Evolutionary conservation across 1,284 basidiomycete species (phyloP), one percentile per base, ranked within the genome.

Genomic region (Austroboletus rostrupii): DNA sequence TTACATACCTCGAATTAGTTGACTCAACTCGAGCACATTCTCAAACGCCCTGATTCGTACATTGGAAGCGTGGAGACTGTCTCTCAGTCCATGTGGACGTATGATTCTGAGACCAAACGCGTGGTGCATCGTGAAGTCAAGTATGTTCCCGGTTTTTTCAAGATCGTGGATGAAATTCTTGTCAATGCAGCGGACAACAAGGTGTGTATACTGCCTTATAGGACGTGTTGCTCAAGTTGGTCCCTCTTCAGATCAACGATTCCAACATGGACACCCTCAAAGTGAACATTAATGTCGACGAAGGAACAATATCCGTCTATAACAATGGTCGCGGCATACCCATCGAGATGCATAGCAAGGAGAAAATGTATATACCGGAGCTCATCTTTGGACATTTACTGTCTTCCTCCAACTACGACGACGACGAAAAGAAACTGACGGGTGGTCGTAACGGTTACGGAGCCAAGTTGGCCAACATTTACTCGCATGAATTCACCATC

Each of bases 141-240:
- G 57, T 99, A 89, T 65, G 95, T 98, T 3, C 97, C 97, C 0
- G 97, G 96, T 56, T 97, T 99, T 71, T 97, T 97, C 82, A 99
- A 99, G 78, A 99, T 99, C 66, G 89, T 99, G 41, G 97, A 99
- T 65, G 97, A 99, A 73, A 99, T 99, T 62, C 78, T 99, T 7
- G 97, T 99, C 61, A 99, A 99, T 67, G 97, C 97, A 17, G 97
- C 97, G 8, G 97, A 99, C 70, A 97, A 99, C 75, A 99, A 99
- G 85, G 96, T 90, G 56, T 47, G 65, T 61, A 19, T 42, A 23
- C 31, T 48, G 31, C 19, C 35, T 47, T 35, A 38, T 53, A 10
- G 26, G 44, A 28, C 6, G 13, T 20, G 32, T 41, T 26, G 43
- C 16, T 13, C 49, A 17, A 38, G 29, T 48, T 39, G 12, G 47